These are phyloP conservation scores for Aspergillus neotritici DNA, from an alignment of 2,329 filamentous ascomycete genomes.

Conservation along the genomic window DNA sequence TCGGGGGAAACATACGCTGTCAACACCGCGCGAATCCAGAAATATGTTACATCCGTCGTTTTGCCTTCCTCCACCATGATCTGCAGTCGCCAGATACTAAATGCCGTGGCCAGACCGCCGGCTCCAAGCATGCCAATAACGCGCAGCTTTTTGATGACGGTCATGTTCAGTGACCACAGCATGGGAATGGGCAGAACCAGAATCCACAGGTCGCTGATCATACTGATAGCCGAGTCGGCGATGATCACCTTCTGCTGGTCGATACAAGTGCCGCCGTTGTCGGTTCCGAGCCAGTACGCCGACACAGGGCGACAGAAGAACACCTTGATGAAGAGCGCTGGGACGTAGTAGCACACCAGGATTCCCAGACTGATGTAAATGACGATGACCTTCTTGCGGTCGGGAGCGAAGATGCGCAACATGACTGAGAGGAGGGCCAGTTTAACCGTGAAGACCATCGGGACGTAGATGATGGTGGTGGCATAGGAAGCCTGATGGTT, in stretches of 20 bases:
- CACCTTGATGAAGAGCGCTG: constrained; percentile 22
- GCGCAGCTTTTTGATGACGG: constrained; percentile 17
- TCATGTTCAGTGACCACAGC: constrained; percentile 22
- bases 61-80: constrained; percentile 20
- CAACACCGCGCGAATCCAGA: constrained; percentile 21
- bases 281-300: constrained; percentile 18
- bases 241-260: constrained; percentile 24
- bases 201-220: constrained; percentile 23
- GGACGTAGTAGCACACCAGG: constrained; percentile 23
- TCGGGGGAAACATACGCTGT: constrained; percentile 16
- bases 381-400: constrained; percentile 15
- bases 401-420: constrained; percentile 22
- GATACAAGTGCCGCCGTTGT: constrained; percentile 17
- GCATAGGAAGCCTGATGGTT: constrained; percentile 19
- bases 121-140: constrained; percentile 23
- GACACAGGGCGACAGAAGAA: constrained; percentile 22
- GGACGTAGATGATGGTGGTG: constrained; percentile 26
- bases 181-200: constrained; percentile 24
- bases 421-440: constrained; percentile 23
- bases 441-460: constrained; percentile 24
- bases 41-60: constrained; percentile 19
- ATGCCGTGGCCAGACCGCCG: constrained; percentile 23
- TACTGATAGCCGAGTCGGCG: constrained; percentile 22
- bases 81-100: constrained; percentile 22
- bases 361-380: constrained; percentile 17